Evolutionary conservation across 202 grass and related monocot genomes (phyloP).

Genomic region (Dendrocalamus latiflorus): DNA sequence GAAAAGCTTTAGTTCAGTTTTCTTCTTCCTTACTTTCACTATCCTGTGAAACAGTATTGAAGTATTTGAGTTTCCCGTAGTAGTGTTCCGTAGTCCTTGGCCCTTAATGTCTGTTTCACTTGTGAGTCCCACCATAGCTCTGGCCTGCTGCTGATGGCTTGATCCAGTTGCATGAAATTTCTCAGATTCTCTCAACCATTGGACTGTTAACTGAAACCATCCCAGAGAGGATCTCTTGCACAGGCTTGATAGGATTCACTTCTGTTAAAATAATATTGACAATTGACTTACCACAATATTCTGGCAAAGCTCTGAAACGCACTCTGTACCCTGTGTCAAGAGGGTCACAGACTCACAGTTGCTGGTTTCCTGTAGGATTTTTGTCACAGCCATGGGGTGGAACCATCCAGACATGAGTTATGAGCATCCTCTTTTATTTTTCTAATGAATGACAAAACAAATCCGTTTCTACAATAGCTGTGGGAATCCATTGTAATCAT

Average conservation of each 20-base stretch:
- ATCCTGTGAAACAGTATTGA: not conserved
- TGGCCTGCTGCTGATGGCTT: not conserved
- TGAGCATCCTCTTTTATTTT: not conserved
- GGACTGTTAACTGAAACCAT: not conserved
- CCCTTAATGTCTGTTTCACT: constrained; percentile 1
- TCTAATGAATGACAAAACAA: not conserved
- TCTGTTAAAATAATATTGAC: not conserved
- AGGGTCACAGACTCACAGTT: not conserved
- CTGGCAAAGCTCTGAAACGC: not conserved
- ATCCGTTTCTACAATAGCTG: not conserved
- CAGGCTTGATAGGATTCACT: not conserved
- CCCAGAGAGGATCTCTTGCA: not conserved
- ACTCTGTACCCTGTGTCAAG: not conserved
- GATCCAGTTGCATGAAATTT: not conserved
- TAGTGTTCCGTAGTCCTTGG: not conserved
- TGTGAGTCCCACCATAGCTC: not conserved
- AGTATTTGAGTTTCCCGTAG: not conserved
- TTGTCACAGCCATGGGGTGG: not conserved
- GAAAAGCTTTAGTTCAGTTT: not conserved
- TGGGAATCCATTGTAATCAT: not conserved
- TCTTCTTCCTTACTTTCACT: not conserved
- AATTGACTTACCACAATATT: not conserved
- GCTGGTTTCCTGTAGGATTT: not conserved
- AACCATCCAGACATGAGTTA: not conserved
- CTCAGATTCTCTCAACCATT: not conserved